Evolutionary conservation across 1,284 basidiomycete genomes (phyloP), one percentile per base, ranked within the genome.

Genomic region (Heterobasidion occidentale): DNA sequence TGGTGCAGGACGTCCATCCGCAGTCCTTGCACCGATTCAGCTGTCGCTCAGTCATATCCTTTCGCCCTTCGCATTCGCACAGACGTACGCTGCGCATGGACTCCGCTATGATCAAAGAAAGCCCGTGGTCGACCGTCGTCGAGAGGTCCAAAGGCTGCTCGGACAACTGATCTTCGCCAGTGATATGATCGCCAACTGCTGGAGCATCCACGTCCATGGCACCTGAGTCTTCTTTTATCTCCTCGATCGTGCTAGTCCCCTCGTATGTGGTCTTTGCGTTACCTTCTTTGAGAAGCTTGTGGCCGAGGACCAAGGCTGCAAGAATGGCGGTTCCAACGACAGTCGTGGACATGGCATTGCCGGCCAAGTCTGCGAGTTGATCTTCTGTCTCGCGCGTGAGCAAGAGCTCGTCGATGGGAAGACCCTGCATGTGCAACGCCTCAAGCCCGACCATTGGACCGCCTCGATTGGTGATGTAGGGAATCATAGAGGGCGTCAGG

Each of bases 321-420:
- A 97, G 74, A 63, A 98, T 92, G 62, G 92, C 89, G 1, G 92
- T 83, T 1, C 95, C 94, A 19, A 98, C 94, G 12, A 98, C 94
- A 0, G 94, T 98, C 0, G 94, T 92, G 0, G 94, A 91, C 94
- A 98, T 98, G 53, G 94, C 95, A 64, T 98, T 98, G 1, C 94
- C 94, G 11, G 94, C 95, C 9, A 98, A 78, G 71, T 98, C 94
- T 12, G 94, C 92, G 2, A 98, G 78, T 64, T 98, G 90, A 71
- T 97, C 95, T 69, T 96, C 92, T 11, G 81, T 92, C 72, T 98
- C 94, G 56, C 93, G 86, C 1, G 94, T 98, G 49, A 98, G 78
- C 7, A 98, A 78, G 1, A 98, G 79, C 67, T 94, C 92, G 67
- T 96, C 89, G 42, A 97, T 85, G 0, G 94, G 94, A 46, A 98